phyloP scores from a whole-genome alignment of 1,139 yeast species.

The Pneumocystis jirovecii region DNA sequence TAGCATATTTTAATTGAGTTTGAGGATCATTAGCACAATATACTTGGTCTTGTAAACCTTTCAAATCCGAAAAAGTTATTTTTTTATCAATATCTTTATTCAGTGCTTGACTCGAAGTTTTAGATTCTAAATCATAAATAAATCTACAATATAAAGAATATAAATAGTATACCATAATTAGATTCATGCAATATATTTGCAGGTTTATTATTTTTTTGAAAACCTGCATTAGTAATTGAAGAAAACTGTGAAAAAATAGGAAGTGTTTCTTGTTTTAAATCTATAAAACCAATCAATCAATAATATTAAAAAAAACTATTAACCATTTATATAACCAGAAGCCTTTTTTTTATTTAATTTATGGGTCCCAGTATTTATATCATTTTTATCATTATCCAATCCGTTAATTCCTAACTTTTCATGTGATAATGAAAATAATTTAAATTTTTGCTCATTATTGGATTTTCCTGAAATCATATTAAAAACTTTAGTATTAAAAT shows the following conservation, averaged over 20 bases:
- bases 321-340: neutral
- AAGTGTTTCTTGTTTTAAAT: neutral
- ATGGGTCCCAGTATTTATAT: neutral
- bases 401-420: neutral
- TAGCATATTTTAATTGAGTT: conserved; percentile 39
- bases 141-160: neutral
- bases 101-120: neutral
- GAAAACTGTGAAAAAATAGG: neutral
- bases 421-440: neutral
- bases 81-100: neutral
- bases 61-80: neutral
- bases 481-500: neutral
- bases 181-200: neutral
- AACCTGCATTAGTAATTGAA: neutral
- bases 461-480: neutral
- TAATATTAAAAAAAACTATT: neutral
- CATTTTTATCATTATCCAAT: neutral
- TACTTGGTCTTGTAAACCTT: neutral
- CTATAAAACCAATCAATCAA: neutral
- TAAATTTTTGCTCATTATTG: neutral
- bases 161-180: neutral
- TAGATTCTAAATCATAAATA: neutral
- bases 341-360: neutral
- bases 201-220: neutral
- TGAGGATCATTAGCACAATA: conserved; percentile 17